Conservation (phyloP, 768 basidiomycete genomes). For the Amanita muscaria region DNA sequence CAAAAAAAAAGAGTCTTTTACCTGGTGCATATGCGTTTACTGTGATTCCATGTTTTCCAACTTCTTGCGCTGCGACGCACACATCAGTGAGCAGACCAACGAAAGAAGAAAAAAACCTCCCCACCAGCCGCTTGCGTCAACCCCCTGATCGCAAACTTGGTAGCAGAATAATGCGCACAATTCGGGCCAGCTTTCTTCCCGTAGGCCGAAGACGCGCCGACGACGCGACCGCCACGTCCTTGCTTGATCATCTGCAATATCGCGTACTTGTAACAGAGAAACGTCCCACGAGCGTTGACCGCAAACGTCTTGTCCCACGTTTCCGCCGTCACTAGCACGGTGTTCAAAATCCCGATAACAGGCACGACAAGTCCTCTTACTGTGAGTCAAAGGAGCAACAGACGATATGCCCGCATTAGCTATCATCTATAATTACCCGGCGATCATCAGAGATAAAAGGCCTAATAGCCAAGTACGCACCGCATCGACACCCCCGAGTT, state of each 20-base stretch:
- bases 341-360: neutral
- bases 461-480: conserved; percentile 21
- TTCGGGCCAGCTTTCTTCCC: conserved; percentile 20
- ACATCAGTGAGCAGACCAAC: too few species aligned
- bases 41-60: conserved; percentile 29
- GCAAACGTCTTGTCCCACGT: conserved; percentile 34
- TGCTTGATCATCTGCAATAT: conserved; percentile 52
- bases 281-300: conserved; percentile 49
- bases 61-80: conserved; percentile 24
- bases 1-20: conserved; percentile 6
- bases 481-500: conserved; percentile 39
- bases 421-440: conserved; percentile 24
- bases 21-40: conserved; percentile 36
- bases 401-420: conserved; percentile 34
- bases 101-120: neutral
- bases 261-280: conserved; percentile 58
- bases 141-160: conserved; percentile 33
- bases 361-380: neutral
- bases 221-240: conserved; percentile 44
- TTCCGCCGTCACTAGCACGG: conserved; percentile 21
- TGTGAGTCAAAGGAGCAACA: conserved; percentile 9
- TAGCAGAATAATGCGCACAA: conserved; percentile 21
- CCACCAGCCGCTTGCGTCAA: conserved; percentile 31
- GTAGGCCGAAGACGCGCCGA: conserved; percentile 32
- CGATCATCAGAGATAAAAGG: neutral